These are phyloP conservation scores for Fusarium denticulatum DNA, from an alignment of 2,329 filamentous ascomycete genomes.

Conservation along the genomic window DNA sequence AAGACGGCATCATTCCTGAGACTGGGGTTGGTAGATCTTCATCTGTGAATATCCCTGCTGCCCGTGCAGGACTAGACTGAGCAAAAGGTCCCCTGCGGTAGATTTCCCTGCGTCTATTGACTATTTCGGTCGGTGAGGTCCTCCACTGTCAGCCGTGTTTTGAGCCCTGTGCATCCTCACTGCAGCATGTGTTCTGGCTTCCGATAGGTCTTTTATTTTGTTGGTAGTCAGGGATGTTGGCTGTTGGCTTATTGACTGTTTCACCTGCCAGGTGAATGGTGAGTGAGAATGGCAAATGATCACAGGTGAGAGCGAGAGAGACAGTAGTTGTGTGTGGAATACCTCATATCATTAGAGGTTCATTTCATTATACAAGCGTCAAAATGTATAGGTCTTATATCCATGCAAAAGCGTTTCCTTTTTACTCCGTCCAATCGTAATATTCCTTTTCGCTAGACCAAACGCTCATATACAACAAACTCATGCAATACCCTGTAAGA, in stretches of 20 bases:
- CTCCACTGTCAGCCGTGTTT: constrained; percentile 9
- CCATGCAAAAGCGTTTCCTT: constrained; percentile 5
- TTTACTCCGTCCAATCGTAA: constrained; percentile 17
- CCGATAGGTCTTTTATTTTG: background rate
- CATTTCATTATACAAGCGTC: constrained; percentile 23
- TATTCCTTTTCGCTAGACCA: constrained; percentile 17
- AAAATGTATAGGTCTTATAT: constrained; percentile 25
- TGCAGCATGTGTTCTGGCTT: background rate
- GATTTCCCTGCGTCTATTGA: background rate
- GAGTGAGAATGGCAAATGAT: background rate
- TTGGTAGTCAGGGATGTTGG: background rate
- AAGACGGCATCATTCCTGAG: constrained; percentile 21
- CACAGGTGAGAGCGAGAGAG: background rate
- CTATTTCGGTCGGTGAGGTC: background rate
- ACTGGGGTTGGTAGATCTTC: constrained; percentile 20
- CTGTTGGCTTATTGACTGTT: constrained; percentile 4
- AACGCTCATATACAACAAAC: constrained; percentile 39
- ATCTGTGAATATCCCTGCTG: constrained; percentile 13
- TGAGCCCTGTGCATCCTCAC: constrained; percentile 4
- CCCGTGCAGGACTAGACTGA: constrained; percentile 8
- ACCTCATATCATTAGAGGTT: constrained; percentile 21
- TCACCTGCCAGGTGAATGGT: background rate
- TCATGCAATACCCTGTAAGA: constrained; percentile 35
- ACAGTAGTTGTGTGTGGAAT: background rate
- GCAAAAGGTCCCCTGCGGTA: constrained; percentile 17